Evolutionary conservation across 2,329 filamentous ascomycete species (phyloP).

Genomic region (Diaporthe ampelina): DNA sequence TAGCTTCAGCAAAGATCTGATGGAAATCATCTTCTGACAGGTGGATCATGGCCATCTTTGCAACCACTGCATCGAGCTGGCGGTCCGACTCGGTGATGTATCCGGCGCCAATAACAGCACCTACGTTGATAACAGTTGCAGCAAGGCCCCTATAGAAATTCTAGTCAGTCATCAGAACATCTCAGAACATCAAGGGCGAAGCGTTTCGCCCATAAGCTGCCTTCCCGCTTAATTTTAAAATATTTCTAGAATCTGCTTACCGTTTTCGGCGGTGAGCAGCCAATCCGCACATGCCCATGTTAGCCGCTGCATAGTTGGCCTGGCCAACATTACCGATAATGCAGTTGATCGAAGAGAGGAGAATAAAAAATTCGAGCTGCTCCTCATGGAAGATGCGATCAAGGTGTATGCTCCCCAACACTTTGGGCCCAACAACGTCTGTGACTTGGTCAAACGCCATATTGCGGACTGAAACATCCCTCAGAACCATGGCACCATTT

Average conservation of each 20-base stretch:
- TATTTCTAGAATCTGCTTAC: neutral
- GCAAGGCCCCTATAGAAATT: conserved; percentile 30
- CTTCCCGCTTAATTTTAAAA: neutral
- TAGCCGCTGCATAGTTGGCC: conserved; percentile 58
- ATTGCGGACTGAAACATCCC: conserved; percentile 43
- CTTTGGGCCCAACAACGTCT: conserved; percentile 45
- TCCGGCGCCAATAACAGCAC: conserved; percentile 43
- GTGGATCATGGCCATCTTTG: conserved; percentile 35
- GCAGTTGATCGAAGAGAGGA: conserved; percentile 57
- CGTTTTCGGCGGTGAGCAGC: conserved; percentile 42
- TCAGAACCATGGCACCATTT: conserved; percentile 47
- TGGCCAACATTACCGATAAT: conserved; percentile 61
- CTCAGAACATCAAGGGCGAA: neutral
- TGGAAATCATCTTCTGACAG: conserved; percentile 56
- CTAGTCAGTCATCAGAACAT: neutral
- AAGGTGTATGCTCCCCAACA: conserved; percentile 47
- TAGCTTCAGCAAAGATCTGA: conserved; percentile 57
- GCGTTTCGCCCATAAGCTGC: too few species aligned
- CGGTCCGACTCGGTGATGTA: conserved; percentile 41
- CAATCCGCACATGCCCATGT: conserved; percentile 48
- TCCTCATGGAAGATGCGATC: conserved; percentile 42
- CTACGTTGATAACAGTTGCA: conserved; percentile 39
- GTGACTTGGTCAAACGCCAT: conserved; percentile 44
- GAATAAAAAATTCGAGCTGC: conserved; percentile 55
- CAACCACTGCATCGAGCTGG: conserved; percentile 32